Conservation (phyloP, 1,284 basidiomycete species). For the Pseudozyma tsukubaensis region DNA sequence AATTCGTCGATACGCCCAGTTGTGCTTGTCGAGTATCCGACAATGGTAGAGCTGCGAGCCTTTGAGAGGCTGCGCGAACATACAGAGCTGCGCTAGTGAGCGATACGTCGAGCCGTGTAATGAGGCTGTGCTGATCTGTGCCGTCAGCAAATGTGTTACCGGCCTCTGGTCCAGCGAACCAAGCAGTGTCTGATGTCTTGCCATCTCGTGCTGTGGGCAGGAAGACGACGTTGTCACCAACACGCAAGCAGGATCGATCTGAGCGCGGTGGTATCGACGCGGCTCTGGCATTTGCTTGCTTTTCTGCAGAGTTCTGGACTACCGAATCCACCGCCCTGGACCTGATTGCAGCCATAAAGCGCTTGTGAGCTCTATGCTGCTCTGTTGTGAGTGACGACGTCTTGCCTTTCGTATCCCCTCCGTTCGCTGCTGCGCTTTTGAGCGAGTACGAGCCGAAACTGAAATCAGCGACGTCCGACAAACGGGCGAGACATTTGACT, state of each 20-base stretch:
- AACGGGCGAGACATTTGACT: conserved; percentile 9
- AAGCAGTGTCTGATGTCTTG: conserved; percentile 6
- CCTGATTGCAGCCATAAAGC: conserved; percentile 22
- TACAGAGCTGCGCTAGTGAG: conserved; percentile 8
- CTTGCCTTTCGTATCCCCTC: conserved; percentile 22
- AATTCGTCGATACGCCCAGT: background rate
- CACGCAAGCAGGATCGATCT: conserved; percentile 5
- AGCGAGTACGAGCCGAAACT: conserved; percentile 24
- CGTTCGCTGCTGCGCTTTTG: background rate
- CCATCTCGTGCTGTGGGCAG: conserved; percentile 5
- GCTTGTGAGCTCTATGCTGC: conserved; percentile 26
- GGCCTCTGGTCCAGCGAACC: conserved; percentile 1
- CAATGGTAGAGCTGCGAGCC: conserved; percentile 23
- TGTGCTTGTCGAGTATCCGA: conserved; percentile 9
- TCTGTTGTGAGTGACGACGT: conserved; percentile 16
- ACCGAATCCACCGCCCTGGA: conserved; percentile 10
- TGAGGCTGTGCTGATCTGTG: conserved; percentile 9
- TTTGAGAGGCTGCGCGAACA: conserved; percentile 9
- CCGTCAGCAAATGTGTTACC: background rate
- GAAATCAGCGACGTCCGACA: conserved; percentile 2
- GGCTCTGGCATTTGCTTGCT: background rate
- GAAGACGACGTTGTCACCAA: conserved; percentile 23
- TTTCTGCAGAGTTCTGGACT: background rate
- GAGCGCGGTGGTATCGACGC: background rate
- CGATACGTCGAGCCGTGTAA: conserved; percentile 6